Evolutionary conservation across 2,329 filamentous ascomycete genomes (phyloP).

Genomic region (Cladobotryum protrusum): DNA sequence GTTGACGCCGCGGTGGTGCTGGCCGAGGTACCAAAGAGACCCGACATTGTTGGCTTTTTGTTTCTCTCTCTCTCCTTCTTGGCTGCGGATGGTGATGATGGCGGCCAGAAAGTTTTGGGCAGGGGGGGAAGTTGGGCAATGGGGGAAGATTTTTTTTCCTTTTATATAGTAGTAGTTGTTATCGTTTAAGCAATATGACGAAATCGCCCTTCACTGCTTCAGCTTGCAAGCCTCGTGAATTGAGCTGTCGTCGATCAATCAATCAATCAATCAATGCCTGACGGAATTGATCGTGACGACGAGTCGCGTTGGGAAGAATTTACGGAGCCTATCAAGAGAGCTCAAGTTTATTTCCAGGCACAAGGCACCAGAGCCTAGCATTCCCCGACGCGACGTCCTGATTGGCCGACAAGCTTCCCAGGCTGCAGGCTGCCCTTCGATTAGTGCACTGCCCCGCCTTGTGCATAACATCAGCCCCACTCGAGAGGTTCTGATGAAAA

Average conservation of each 20-base stretch:
- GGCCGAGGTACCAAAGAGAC: conserved; percentile 51
- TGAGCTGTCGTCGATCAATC: too few species aligned
- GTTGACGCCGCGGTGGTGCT: conserved; percentile 48
- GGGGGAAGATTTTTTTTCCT: too few species aligned
- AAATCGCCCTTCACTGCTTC: too few species aligned
- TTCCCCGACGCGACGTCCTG: conserved; percentile 17
- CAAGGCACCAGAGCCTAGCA: conserved; percentile 10
- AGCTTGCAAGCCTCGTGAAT: too few species aligned
- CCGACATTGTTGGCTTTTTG: conserved; percentile 49
- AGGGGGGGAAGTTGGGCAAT: too few species aligned
- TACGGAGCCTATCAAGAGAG: neutral
- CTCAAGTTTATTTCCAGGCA: conserved; percentile 8
- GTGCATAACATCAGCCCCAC: conserved; percentile 17
- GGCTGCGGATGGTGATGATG: neutral
- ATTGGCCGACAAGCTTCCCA: conserved; percentile 17
- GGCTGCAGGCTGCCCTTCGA: conserved; percentile 1
- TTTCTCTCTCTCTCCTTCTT: neutral
- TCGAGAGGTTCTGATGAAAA: conserved; percentile 20
- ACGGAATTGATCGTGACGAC: neutral
- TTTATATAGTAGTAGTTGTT: too few species aligned
- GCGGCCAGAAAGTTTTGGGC: too few species aligned
- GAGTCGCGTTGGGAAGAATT: conserved; percentile 8
- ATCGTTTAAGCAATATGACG: too few species aligned
- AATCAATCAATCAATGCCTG: too few species aligned
- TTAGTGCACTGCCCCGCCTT: conserved; percentile 15